These are phyloP conservation scores for Akanthomyces uredinophilus DNA, from an alignment of 2,329 filamentous ascomycete genomes.

Conservation along the genomic window DNA sequence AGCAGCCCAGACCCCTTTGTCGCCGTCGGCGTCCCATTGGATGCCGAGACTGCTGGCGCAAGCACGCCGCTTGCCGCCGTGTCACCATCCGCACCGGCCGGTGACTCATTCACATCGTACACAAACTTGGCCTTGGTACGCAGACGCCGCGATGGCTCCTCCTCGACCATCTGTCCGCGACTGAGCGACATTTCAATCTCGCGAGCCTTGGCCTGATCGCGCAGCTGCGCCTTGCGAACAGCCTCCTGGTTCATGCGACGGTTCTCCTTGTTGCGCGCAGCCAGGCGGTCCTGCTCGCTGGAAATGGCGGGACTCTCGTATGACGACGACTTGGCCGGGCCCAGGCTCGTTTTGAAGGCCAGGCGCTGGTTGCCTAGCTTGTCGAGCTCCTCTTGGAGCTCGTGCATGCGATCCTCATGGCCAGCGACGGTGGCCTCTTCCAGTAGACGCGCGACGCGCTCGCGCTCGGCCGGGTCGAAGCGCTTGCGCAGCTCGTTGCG, in stretches of 20 bases:
- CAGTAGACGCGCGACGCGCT: slow-evolving; percentile 59
- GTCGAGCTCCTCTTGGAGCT: slow-evolving; percentile 57
- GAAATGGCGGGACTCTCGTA: slow-evolving; percentile 38
- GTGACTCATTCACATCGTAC: slow-evolving; percentile 52
- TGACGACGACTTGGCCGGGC: slow-evolving; percentile 41
- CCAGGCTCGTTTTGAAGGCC: slow-evolving; percentile 64
- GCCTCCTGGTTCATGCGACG: slow-evolving; percentile 79
- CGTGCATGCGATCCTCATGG: slow-evolving; percentile 51
- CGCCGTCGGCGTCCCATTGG: slow-evolving; percentile 46
- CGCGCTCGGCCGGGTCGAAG: slow-evolving; percentile 62
- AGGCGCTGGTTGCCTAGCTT: slow-evolving; percentile 63
- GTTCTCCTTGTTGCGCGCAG: slow-evolving; percentile 78
- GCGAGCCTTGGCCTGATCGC: slow-evolving; percentile 63
- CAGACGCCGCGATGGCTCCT: slow-evolving; percentile 57
- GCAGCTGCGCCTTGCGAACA: slow-evolving; percentile 84
- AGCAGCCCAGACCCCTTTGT: slow-evolving; percentile 37
- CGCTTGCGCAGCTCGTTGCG: slow-evolving; percentile 63
- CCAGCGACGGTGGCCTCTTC: slow-evolving; percentile 61
- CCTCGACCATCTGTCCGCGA: slow-evolving; percentile 56
- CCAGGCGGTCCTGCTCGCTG: slow-evolving; percentile 75
- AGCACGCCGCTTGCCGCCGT: slow-evolving; percentile 46
- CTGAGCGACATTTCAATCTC: slow-evolving; percentile 57
- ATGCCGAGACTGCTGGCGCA: slow-evolving; percentile 36
- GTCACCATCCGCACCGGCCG: slow-evolving; percentile 27
- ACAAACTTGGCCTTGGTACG: slow-evolving; percentile 64